A percentile compares a stretch with the other conserved stretches of the same genome.
Conservation (phyloP, 2,329 filamentous ascomycete genomes). For the Colletotrichum gigasporum region DNA sequence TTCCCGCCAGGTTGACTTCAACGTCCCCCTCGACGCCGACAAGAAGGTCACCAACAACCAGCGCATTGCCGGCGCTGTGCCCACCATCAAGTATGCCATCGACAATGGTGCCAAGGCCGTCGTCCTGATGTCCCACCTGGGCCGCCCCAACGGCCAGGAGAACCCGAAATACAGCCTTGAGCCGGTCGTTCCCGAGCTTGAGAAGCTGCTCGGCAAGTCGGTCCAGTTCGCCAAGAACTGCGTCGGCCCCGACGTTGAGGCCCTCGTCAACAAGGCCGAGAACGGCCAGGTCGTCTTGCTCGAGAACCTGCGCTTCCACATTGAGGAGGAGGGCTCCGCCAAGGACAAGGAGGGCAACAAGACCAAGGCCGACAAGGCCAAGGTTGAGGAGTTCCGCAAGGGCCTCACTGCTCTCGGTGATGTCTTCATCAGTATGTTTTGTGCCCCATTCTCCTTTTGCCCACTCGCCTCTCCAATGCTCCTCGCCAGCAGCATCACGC, state of each 20-base stretch:
- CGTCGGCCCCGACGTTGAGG: constrained; percentile 90
- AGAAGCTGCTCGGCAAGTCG: constrained; percentile 86
- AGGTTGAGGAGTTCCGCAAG: constrained; percentile 94
- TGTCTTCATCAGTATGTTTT: constrained; percentile 87
- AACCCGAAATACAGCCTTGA: constrained; percentile 95
- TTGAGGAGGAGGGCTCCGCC: constrained; percentile 95
- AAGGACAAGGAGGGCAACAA: constrained; percentile 97
- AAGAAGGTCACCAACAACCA: constrained; percentile 98
- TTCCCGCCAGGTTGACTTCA: constrained; percentile 89
- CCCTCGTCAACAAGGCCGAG: constrained; percentile 83
- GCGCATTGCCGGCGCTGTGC: constrained; percentile 94
- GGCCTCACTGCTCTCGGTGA: constrained; percentile 94
- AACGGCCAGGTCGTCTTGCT: constrained; percentile 88
- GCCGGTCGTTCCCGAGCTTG: constrained; percentile 89
- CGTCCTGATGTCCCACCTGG: constrained; percentile 97
- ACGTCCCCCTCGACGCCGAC: constrained; percentile 92
- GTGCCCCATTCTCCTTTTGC: neutral
- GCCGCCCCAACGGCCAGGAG: constrained; percentile 88
- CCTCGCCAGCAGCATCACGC: neutral
- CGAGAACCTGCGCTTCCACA: constrained; percentile 98
- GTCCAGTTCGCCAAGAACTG: constrained; percentile 92
- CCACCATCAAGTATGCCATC: constrained; percentile 93
- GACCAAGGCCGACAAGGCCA: constrained; percentile 94
- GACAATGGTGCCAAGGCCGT: constrained; percentile 92
- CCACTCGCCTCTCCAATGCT: neutral